Base-by-base conservation (phyloP, 306 rosid genomes). In the Sindora glabra region DNA sequence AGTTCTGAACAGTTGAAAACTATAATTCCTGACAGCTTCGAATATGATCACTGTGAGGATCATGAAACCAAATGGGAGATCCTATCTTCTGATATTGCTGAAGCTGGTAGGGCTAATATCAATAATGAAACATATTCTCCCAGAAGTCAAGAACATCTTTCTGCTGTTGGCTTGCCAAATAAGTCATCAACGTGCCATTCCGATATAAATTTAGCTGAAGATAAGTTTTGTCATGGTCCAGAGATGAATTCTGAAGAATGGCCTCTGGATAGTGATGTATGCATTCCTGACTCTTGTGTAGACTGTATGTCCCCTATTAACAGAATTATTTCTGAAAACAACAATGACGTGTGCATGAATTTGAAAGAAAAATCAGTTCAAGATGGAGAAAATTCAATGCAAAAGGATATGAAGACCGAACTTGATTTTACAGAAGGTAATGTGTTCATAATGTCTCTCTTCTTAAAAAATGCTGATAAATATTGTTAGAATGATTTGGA, bases 21-120 rank as follows among this genome's bases (percentile, higher is more conserved):
- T 45, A 54, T 77, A 45, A 50, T 76, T 70, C 77, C 41, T 29
- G 77, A 79, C 67, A 83, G 81, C 69, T 75, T 61, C 18, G 81
- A 79, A 42, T 73, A 62, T 47, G 68, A 66, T 59, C 78, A 62
- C 62, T 58, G 51, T 45, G 74, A 56, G 62, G 77, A 79, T 64
- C 66, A 40, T 64, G 58, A 38, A 18, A 51, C 64, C 56, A 36
- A 56, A 18, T 68, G 62, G 59, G 58, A 47, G 27, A 60, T 53
- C 48, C 59, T 68, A 34, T 53, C 65, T 59, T 69, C 78, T 65
- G 77, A 51, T 63, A 56, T 57, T 73, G 67, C 48, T 68, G 89
- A 86, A 66, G 75, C 48, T 48, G 68, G 42, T 64, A 73, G 56
- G 36, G 67, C 64, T 54, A 55, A 44, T 64, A 74, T 70, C 32